These are phyloP conservation scores for Penicillium turbatum DNA, from an alignment of 495 filamentous ascomycete genomes.

Conservation along the genomic window DNA sequence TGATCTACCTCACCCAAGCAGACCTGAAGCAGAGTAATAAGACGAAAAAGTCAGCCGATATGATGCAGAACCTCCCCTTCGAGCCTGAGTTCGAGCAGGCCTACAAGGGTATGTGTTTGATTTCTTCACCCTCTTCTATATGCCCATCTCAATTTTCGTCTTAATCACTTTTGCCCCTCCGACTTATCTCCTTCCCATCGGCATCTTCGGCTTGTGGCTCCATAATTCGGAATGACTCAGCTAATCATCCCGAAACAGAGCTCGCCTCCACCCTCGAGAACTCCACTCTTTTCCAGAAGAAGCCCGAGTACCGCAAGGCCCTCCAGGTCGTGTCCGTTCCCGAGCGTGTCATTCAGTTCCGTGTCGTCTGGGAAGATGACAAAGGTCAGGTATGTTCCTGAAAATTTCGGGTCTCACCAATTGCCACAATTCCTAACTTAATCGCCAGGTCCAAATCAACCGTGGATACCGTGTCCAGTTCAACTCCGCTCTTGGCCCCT, in stretches of 20 bases:
- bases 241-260: constrained; percentile 53
- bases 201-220: constrained; percentile 24
- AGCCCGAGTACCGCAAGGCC: constrained; percentile 90
- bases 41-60: constrained; percentile 1
- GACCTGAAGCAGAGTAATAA: constrained; percentile 7
- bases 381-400: constrained; percentile 49
- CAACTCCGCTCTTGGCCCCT: constrained; percentile 96
- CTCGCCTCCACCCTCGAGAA: constrained; percentile 90
- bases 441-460: constrained; percentile 81
- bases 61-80: constrained; percentile 77
- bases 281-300: constrained; percentile 86
- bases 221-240: constrained; percentile 17
- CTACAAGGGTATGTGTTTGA: constrained; percentile 70
- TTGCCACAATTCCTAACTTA: neutral
- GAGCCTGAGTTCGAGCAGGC: constrained; percentile 99
- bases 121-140: neutral
- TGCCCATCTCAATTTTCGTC: neutral
- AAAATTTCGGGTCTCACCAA: neutral
- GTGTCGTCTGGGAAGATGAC: constrained; percentile 95
- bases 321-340: constrained; percentile 85
- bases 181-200: constrained; percentile 13
- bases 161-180: neutral
- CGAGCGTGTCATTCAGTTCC: constrained; percentile 95
- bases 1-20: constrained; percentile 2
- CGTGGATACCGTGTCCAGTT: constrained; percentile 96